Evolutionary conservation across 495 filamentous ascomycete genomes (phyloP), one percentile per base, ranked within the genome.

Genomic region (Tricharina praecox): DNA sequence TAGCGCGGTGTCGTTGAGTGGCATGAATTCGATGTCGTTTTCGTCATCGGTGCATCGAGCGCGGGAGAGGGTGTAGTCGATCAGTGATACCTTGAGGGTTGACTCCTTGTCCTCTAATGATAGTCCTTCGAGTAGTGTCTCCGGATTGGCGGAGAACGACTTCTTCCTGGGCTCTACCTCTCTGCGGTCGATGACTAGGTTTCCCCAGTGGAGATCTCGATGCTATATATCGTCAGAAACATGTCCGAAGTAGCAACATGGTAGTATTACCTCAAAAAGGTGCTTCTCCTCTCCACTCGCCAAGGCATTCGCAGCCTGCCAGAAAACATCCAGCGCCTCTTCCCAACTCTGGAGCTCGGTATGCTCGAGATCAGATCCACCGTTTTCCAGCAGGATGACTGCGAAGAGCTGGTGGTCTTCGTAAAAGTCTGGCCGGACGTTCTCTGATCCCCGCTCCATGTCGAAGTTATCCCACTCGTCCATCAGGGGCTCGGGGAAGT

Each of bases 111-210:
- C 52, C 4, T 48, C 23, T 9, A 52, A 16, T 24, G 39, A 48
- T 18, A 47, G 40, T 23, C 49, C 44, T 0, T 41, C 41, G n/a
- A 49, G 40, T 23, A 51, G 40, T 9, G 43, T 40, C 10, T 54
- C 34, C 9, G 35, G 36, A 16, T 15, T 38, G 15, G 46, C 21
- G 20, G 26, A 19, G 8, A 4, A 18, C 4, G 8, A 4, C 18
- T 4, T 34, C 25, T 20, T 11, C 28, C 24, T 11, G n/a, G n/a
- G n/a, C n/a, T n/a, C n/a, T n/a, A n/a, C n/a, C n/a, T n/a, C n/a
- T n/a, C n/a, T n/a, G n/a, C n/a, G n/a, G n/a, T n/a, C n/a, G 15
- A 61, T 61, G 7, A 61, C 58, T 13, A 61, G 54, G 25, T 61
- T 61, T 23, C 58, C 58, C 35, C 48, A 61, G 45, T 61, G 58